A percentile compares a stretch with the other conserved stretches of the same genome.
phyloP scores from a whole-genome alignment of 2,329 filamentous ascomycete genomes.

The Tolypocladium amazonense region DNA sequence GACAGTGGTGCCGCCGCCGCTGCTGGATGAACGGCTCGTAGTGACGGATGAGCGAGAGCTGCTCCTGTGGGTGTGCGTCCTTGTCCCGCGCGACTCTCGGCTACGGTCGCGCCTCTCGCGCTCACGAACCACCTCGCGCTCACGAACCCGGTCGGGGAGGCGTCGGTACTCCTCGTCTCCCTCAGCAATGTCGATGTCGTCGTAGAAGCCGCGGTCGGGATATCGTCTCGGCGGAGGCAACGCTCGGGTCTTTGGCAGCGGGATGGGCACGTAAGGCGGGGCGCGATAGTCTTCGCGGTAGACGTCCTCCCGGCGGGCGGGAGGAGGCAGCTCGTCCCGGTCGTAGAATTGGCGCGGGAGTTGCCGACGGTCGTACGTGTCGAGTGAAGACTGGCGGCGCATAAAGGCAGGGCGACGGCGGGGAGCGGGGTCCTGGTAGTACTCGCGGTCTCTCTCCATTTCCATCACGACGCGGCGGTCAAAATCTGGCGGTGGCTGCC shows the following conservation, averaged over 20 bases:
- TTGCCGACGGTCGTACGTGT: constrained; percentile 77
- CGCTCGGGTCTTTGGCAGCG: constrained; percentile 53
- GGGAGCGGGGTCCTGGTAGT: constrained; percentile 35
- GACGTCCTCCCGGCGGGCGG: constrained; percentile 36
- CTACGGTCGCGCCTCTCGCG: constrained; percentile 32
- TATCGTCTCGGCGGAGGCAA: constrained; percentile 49
- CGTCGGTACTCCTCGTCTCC: constrained; percentile 63
- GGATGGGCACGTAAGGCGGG: constrained; percentile 49
- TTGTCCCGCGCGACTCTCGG: constrained; percentile 28
- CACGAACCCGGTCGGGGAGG: constrained; percentile 47
- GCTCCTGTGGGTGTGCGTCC: constrained; percentile 25
- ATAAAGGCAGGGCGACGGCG: constrained; percentile 56
- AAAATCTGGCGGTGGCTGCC: constrained; percentile 25
- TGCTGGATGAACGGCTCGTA: constrained; percentile 34
- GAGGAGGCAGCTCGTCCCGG: constrained; percentile 53
- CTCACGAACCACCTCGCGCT: constrained; percentile 46
- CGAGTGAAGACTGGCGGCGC: constrained; percentile 77
- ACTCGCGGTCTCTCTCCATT: constrained; percentile 42
- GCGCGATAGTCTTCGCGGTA: constrained; percentile 36
- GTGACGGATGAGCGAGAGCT: constrained; percentile 34
- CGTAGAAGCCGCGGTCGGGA: constrained; percentile 44
- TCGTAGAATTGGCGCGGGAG: constrained; percentile 35
- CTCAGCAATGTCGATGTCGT: constrained; percentile 59
- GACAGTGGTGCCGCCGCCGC: constrained; percentile 37
- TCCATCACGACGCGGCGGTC: constrained; percentile 47